Conservation (phyloP, 2,329 filamentous ascomycete species). For the Trichoderma semiorbis region DNA sequence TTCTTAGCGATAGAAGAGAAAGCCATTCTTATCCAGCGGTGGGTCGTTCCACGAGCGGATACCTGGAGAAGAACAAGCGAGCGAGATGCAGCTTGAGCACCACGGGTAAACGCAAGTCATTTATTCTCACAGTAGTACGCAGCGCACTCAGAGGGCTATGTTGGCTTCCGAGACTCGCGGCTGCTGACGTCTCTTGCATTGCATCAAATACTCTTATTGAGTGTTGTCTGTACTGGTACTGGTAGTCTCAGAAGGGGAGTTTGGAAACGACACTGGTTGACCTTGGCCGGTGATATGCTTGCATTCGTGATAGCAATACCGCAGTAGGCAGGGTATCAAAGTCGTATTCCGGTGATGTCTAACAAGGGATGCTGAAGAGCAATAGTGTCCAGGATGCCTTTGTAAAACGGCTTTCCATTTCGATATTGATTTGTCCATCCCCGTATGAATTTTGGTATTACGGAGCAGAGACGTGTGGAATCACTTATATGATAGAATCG, state of each 20-base stretch:
- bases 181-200: neutral
- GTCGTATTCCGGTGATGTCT: neutral
- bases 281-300: neutral
- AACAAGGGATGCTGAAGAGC: neutral
- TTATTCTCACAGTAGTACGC: neutral
- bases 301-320: neutral
- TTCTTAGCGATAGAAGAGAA: neutral
- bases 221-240: neutral
- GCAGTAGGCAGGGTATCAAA: neutral
- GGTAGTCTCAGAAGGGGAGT: neutral
- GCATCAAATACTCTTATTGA: neutral
- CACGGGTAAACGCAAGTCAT: neutral
- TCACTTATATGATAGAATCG: neutral
- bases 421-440: neutral
- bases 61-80: slow-evolving; percentile 1
- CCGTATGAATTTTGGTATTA: neutral
- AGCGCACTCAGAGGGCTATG: neutral
- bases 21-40: neutral
- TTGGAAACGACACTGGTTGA: neutral
- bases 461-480: neutral
- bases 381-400: neutral
- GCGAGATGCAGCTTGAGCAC: neutral
- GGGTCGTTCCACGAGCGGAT: neutral
- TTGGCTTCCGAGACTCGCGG: neutral
- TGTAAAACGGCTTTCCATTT: neutral